These are phyloP conservation scores for Mycena vulgaris DNA, from an alignment of 768 basidiomycete genomes.

Conservation along the genomic window DNA sequence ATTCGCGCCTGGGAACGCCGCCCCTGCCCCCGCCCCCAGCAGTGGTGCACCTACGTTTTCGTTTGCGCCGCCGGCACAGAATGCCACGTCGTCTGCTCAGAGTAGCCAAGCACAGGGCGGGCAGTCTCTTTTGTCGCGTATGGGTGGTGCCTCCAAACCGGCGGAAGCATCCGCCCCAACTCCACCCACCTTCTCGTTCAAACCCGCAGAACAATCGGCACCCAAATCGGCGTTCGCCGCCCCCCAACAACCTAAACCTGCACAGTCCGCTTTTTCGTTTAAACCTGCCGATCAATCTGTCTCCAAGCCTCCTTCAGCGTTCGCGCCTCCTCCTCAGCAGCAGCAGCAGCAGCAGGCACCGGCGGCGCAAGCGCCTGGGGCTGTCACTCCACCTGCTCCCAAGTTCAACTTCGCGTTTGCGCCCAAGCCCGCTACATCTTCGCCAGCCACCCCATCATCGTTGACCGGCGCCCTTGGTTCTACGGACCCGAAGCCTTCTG, in stretches of 20 bases:
- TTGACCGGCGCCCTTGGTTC: constrained; percentile 41
- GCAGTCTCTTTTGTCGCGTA: constrained; percentile 43
- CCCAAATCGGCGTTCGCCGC: constrained; percentile 15
- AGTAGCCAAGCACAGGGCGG: neutral
- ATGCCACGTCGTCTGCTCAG: neutral
- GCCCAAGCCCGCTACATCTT: constrained; percentile 30
- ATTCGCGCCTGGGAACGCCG: constrained; percentile 26
- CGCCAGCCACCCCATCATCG: constrained; percentile 36
- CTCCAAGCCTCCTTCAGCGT: constrained; percentile 29
- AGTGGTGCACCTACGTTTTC: constrained; percentile 23
- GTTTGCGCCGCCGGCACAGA: constrained; percentile 27
- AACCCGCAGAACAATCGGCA: constrained; percentile 4
- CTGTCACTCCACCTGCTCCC: constrained; percentile 45
- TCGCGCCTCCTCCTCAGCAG: constrained; percentile 33
- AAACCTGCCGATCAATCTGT: constrained; percentile 37
- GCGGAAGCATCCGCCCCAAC: constrained; percentile 6
- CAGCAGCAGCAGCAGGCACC: neutral
- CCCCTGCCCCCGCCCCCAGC: constrained; percentile 19
- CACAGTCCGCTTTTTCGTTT: constrained; percentile 21
- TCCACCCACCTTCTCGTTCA: constrained; percentile 33
- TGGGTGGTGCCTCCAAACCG: constrained; percentile 36
- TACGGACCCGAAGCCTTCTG: constrained; percentile 41
- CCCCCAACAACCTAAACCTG: constrained; percentile 30
- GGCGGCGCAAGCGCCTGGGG: constrained; percentile 37
- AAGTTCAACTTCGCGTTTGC: constrained; percentile 59